Base-by-base conservation (phyloP, 2,329 filamentous ascomycete genomes). In the Scedosporium aurantiacum region DNA sequence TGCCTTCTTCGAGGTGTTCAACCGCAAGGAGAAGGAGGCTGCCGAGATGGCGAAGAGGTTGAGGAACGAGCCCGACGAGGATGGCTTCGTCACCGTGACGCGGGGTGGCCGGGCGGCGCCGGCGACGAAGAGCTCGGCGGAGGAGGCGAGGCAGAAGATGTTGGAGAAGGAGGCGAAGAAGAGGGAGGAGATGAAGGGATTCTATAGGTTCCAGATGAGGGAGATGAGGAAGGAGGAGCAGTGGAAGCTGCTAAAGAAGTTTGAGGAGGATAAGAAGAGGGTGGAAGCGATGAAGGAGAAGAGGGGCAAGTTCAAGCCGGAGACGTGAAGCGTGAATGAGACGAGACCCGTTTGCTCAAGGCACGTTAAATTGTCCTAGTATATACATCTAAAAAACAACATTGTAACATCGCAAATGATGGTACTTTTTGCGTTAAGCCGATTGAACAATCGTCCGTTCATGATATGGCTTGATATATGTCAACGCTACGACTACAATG, bases 21-120 rank as follows among this genome's bases (percentile, higher is more conserved):
- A 80, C 76, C 82, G 70, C 76, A 90, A 79, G 75, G 89, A 82
- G 79, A 84, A 73, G 74, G 87, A 79, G 73, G 86, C 78, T 67
- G 81, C 69, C 65, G 86, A 77, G 75, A 80, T 78, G 70, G 88
- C 75, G 70, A 85, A 83, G 75, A 77, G 82, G 61, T 77, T 87
- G 64, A 85, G 90, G 63, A 87, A 88, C 66, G 86, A 91, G 68
- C 91, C 93, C 0, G 94, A 99, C 72, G 92, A 91, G 69, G 94
- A 99, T 72, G 94, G 94, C 1, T 99, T 99, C 71, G 82, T 97
- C 57, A 97, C 92, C 3, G 94, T 99, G 25, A 89, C 87, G 1
- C 82, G 89, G 61, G 91, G 91, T 27, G 89, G 89, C 45, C 79
- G 87, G 62, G 80, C 80, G 5, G 88, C 87, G n/a, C 86, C 90